Percentiles rank a stretch among this genome's conserved stretches.
phyloP scores from a whole-genome alignment of 805 yeast species.

The Yarrowia bubula region DNA sequence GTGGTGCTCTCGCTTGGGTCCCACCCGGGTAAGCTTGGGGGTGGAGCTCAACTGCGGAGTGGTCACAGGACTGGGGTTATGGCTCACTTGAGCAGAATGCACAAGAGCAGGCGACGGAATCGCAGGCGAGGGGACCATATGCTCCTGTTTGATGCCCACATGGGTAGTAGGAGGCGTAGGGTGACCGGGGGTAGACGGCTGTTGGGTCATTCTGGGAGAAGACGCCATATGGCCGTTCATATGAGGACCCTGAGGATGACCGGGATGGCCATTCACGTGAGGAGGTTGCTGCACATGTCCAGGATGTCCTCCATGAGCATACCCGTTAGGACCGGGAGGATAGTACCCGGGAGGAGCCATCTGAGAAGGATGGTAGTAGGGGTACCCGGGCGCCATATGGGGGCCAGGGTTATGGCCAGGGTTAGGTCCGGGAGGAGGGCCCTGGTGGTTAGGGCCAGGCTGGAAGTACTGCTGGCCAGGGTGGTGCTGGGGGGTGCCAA shows the following conservation, averaged over 20 bases:
- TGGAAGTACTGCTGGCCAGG: not conserved
- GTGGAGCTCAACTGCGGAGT: not conserved
- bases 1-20: not conserved
- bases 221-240: not conserved
- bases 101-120: not conserved
- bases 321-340: not conserved
- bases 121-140: not conserved
- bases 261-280: not conserved
- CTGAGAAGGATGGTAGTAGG: not conserved
- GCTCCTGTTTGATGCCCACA: conserved; percentile 9
- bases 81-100: not conserved
- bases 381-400: not conserved
- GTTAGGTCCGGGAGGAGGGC: no score
- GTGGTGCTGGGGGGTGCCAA: not conserved
- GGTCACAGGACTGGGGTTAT: conserved; percentile 5
- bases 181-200: not conserved
- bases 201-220: no score
- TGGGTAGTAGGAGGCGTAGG: not conserved
- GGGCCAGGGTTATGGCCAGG: not conserved
- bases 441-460: no score
- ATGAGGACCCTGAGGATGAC: not conserved
- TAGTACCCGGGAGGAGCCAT: conserved; percentile 15
- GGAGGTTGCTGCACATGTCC: not conserved
- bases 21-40: not conserved
- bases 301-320: not conserved